Percentiles rank a stretch among this genome's conserved stretches.
Evolutionary conservation across 495 filamentous ascomycete genomes (phyloP).

Genomic region (Neurospora hispaniola): DNA sequence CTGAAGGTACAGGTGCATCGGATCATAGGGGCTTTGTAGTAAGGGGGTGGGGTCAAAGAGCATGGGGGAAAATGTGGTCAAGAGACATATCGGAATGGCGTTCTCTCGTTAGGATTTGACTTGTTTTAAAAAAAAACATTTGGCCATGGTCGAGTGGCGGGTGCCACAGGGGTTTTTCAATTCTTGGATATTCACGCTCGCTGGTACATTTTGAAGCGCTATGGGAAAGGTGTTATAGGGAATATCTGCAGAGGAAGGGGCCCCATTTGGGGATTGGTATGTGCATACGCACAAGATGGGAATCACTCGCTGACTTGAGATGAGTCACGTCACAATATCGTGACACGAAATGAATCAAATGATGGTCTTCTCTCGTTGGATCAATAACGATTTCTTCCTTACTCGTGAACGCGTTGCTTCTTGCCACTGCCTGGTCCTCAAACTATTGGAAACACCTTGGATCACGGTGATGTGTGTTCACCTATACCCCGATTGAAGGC

Average conservation of each 20-base stretch:
- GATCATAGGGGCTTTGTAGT: neutral
- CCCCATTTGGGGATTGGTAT: neutral
- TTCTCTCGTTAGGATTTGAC: constrained; percentile 1
- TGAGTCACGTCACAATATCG: neutral
- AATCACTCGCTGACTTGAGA: neutral
- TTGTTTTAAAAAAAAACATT: neutral
- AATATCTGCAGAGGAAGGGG: neutral
- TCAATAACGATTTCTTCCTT: neutral
- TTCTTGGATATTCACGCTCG: neutral
- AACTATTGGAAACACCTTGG: too few species aligned
- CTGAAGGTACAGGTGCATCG: neutral
- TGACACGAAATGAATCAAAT: neutral
- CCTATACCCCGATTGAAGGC: too few species aligned
- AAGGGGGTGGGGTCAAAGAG: neutral
- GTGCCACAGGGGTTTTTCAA: neutral
- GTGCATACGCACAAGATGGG: neutral
- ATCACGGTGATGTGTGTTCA: too few species aligned
- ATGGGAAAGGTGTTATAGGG: neutral
- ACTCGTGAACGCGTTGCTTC: neutral
- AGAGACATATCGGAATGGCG: neutral
- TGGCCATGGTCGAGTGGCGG: neutral
- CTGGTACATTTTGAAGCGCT: neutral
- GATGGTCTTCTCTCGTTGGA: neutral
- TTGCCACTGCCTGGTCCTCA: neutral
- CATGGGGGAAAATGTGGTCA: neutral